Base-by-base conservation (phyloP, 306 rosid genomes). In the Heteromeles arbutifolia region DNA sequence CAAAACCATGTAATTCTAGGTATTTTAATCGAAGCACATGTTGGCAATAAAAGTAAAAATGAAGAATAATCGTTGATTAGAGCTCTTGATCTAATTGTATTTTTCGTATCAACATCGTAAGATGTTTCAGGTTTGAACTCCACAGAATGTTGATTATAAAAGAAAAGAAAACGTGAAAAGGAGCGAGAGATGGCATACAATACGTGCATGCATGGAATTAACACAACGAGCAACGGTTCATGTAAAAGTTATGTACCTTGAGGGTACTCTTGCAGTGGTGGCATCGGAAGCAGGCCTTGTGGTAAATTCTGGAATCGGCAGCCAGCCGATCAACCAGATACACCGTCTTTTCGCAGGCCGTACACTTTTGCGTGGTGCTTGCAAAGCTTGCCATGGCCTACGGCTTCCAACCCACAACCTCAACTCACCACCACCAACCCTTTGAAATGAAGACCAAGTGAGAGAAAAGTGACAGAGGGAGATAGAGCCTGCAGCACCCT, bases 241-340 rank as follows among this genome's bases (percentile, higher is more conserved):
- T 7, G 41, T 7, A 37, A 37, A 37, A 37, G 41, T 37, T 6
- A 34, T 0, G 0, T 74, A 86, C 93, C 92, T 93, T 93, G 39
- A 93, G 97, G 84, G 96, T 91, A 32, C 45, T 84, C 29, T 57
- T 78, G 88, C 97, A 93, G 76, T 93, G 98, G 87, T 88, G 88
- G 90, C 98, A 93, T 76, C 94, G 80, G 86, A 93, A 93, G 87
- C 96, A 91, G 69, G 92, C 89, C 82, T 88, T 93, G 53, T 93
- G 98, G 72, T 53, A 93, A 34, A 80, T 22, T 29, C 93, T 86
- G 65, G 86, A 77, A 76, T 90, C 97, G 19, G 93, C 86, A 0
- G 91, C 57, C 21, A 91, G 52, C 87, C 86, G 82, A 50, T 93
- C 98, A 18, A 91, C 96, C 21, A 84, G 84, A 73, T 91, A 90